Base-by-base conservation (phyloP, 2,329 filamentous ascomycete species). In the Ascochyta rabiei region DNA sequence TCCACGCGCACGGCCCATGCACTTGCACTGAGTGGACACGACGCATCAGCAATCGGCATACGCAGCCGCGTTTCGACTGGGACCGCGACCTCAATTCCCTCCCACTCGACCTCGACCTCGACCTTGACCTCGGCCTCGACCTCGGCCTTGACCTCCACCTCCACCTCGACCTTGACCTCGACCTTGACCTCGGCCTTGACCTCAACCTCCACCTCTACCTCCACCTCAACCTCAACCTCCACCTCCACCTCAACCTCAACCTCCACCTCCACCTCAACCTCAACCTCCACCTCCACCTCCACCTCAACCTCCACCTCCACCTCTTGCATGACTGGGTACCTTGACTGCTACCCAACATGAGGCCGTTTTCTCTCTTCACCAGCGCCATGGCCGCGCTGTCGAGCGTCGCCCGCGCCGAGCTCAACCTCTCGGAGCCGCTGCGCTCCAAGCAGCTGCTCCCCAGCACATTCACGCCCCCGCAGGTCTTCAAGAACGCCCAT, bases 401-500 rank as follows among this genome's bases (percentile, higher is more conserved):
- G 71, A 80, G 87, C 71, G 75, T 86, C 66, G 81, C 82, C 57
- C 76, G 77, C 54, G 79, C 82, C 64, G 81, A 83, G 53, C 84
- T 86, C 61, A 85, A 85, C 74, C 75, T 83, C 68, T 82, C 81
- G 50, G 80, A 86, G 57, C 85, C 86, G 38, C 76, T 84, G 64
- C 82, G 73, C 41, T 81, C 76, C 34, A 78, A 72, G 62, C 76
- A 79, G 66, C 77, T 82, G 68, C 76, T 81, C 33, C 72, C 79
- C 23, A 71, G 71, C 62, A 74, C 72, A 58, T 96, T 97, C 81
- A 89, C 85, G 76, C 92, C 93, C 48, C 89, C 93, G 13, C 90
- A 91, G 74, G 90, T 93, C 64, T 99, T 96, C 81, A 91, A 93
- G 80, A 97, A 99, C 77, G 84, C 84, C 76, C 98, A 99, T 75